Conservation (phyloP, 2,329 filamentous ascomycete genomes). For the Apiospora phragmitis region DNA sequence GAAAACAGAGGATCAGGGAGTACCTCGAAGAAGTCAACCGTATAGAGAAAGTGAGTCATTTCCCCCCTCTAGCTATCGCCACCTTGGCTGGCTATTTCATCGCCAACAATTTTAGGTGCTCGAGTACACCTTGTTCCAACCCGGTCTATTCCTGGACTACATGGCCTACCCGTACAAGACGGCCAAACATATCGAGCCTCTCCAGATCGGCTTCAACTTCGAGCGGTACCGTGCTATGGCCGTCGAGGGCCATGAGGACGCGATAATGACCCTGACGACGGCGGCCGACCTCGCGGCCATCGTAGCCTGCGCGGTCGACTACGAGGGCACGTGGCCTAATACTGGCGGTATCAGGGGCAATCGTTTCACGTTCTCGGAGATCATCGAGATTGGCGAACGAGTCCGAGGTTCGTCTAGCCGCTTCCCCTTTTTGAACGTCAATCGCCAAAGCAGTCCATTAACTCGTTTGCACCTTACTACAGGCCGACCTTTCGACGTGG, state of each 20-base stretch:
- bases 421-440: background rate
- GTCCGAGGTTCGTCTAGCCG: conserved; percentile 37
- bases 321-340: conserved; percentile 43
- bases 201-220: conserved; percentile 37
- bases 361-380: conserved; percentile 33
- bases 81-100: conserved; percentile 26
- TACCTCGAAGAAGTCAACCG: conserved; percentile 41
- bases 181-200: conserved; percentile 35
- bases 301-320: conserved; percentile 42
- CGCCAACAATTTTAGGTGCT: conserved; percentile 41
- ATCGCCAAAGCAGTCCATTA: conserved; percentile 9
- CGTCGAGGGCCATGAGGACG: conserved; percentile 42
- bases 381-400: conserved; percentile 41
- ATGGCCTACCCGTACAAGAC: conserved; percentile 44
- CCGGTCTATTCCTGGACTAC: conserved; percentile 50
- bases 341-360: conserved; percentile 42
- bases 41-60: background rate
- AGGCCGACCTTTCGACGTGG: conserved; percentile 40
- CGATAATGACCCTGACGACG: conserved; percentile 44
- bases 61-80: background rate
- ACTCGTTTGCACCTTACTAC: conserved; percentile 12
- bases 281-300: conserved; percentile 42
- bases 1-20: conserved; percentile 42
- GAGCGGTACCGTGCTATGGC: conserved; percentile 42
- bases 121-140: conserved; percentile 55